A percentile compares a stretch with the other conserved stretches of the same genome.
Evolutionary conservation across 2,329 filamentous ascomycete species (phyloP).

Genomic region (Calonectria pseudoreteaudii): DNA sequence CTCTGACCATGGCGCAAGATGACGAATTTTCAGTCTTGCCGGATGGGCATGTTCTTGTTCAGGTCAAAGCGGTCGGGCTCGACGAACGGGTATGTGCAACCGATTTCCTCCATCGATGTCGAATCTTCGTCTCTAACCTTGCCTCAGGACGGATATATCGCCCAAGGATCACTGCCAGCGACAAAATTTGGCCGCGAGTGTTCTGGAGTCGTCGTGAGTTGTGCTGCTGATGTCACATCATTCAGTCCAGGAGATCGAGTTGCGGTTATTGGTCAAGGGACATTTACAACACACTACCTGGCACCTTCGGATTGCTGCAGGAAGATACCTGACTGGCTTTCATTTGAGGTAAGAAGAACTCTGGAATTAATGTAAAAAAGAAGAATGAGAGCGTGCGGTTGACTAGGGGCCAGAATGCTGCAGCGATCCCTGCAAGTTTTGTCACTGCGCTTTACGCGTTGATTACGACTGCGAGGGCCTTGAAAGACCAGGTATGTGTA

Average conservation of each 20-base stretch:
- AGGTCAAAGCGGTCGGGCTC: constrained; percentile 35
- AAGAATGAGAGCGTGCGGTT: not conserved
- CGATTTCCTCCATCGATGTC: not conserved
- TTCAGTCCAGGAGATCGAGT: constrained; percentile 34
- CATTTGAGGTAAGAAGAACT: constrained; percentile 33
- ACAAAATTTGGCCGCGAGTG: constrained; percentile 38
- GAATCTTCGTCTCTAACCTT: constrained; percentile 26
- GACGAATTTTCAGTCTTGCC: constrained; percentile 9
- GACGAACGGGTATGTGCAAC: constrained; percentile 33
- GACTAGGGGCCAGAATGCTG: constrained; percentile 29
- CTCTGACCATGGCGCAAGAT: constrained; percentile 34
- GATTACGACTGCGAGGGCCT: constrained; percentile 24
- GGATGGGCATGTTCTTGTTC: constrained; percentile 33
- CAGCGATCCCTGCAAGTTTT: constrained; percentile 32
- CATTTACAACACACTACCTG: constrained; percentile 35
- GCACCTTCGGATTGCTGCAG: constrained; percentile 30
- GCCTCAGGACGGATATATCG: constrained; percentile 27
- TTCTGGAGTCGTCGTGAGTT: constrained; percentile 29
- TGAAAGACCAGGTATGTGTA: not conserved
- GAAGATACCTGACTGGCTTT: constrained; percentile 37
- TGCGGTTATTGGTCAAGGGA: constrained; percentile 35
- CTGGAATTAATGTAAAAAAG: not conserved
- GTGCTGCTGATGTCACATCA: constrained; percentile 27
- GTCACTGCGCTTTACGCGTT: constrained; percentile 36
- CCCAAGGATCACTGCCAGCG: constrained; percentile 34